phyloP scores from a whole-genome alignment of 331 rosid species.

The Quercus phellos region DNA sequence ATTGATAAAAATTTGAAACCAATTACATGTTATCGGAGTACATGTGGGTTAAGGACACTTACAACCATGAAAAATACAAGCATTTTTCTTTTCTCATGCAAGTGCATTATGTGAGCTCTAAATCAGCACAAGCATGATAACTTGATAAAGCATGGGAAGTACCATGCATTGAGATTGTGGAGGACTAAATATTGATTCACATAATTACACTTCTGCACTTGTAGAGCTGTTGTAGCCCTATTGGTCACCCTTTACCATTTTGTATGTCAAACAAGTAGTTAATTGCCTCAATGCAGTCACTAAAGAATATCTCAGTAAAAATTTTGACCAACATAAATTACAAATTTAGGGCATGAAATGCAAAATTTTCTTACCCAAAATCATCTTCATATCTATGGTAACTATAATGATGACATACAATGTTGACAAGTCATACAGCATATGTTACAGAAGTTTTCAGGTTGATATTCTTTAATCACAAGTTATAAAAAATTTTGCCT shows the following conservation, averaged over 20 bases:
- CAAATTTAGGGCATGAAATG: background rate
- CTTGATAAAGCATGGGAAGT: background rate
- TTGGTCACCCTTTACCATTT: too few species aligned
- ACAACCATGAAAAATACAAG: background rate
- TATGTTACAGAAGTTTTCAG: background rate
- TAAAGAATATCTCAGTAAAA: background rate
- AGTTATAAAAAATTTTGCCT: background rate
- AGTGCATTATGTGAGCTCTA: background rate
- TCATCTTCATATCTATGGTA: background rate
- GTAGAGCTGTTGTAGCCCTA: too few species aligned
- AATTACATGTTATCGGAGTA: background rate
- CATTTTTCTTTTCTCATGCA: background rate
- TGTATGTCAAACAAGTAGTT: background rate
- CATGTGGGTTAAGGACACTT: background rate
- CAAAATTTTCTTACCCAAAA: background rate
- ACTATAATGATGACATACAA: background rate
- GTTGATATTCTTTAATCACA: background rate
- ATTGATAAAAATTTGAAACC: background rate
- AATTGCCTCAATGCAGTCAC: background rate
- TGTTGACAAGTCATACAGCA: background rate
- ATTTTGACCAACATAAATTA: background rate
- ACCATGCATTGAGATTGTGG: background rate
- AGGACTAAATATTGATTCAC: background rate
- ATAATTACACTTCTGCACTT: background rate
- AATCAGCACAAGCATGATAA: background rate